Evolutionary conservation across 345 rosid species (phyloP), one percentile per base, ranked within the genome.

Genomic region (Acer saccharum): DNA sequence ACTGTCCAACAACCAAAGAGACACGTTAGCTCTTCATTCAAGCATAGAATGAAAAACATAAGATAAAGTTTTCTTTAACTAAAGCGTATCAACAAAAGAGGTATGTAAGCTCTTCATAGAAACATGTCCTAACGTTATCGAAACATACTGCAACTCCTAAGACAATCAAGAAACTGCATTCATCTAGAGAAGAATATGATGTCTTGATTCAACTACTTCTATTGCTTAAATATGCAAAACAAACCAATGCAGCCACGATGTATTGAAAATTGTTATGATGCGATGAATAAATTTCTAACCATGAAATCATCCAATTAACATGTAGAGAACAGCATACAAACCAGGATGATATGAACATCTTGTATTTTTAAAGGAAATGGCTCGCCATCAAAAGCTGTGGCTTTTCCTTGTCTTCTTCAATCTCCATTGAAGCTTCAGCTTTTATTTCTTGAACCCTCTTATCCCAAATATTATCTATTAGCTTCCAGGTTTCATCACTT

Each of bases 401-500:
- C 82, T 82, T 90, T 87, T 87, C 88, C 78, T 85, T 83, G 21
- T 88, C 95, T 86, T 88, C 94, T 76, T 91, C 92, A 78, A 87
- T 81, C 86, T 85, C 88, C 78, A 72, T 62, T 32, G 88, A 85
- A 81, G 93, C 90, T 85, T 87, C 90, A 63, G 81, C 74, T 89
- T 77, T 91, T 39, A 95, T 89, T 80, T 95, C 94, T 80, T 89
- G 55, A 78, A 92, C 88, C 80, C 90, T 86, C 72, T 87, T 88
- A 76, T 92, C 95, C 97, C 97, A 92, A 64, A 92, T 90, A 67
- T 84, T 81, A 78, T 93, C 94, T 16, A 92, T 89, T 58, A 95
- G 90, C 86, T 93, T 92, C 98, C 98, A 95, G 65, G 95, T 93
- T 79, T 90, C 91, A 77, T 92, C 94, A 52, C 87, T 92, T 50